Evolutionary conservation across 108 stramenopile genomes (phyloP).

Genomic region (Cyclostephanos invisitatus): DNA sequence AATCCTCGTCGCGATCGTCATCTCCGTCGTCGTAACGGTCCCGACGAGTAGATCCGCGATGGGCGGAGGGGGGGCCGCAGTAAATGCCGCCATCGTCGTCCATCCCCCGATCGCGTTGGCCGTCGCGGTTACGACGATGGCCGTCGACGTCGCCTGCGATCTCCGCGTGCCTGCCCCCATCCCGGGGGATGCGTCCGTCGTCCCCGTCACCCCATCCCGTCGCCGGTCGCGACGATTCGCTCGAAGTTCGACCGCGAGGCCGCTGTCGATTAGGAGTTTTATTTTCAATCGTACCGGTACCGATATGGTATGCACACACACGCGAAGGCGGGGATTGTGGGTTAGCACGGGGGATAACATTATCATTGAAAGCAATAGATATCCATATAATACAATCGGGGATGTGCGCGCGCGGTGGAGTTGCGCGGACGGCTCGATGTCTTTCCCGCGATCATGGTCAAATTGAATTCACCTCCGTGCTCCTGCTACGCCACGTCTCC

Average conservation of each 20-base stretch:
- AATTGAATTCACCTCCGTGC: constrained; percentile 42
- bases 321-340: not conserved
- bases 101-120: not conserved
- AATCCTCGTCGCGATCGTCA: constrained; percentile 5
- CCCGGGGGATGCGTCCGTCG: not conserved
- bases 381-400: not conserved
- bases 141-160: not conserved
- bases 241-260: constrained; percentile 26
- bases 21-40: constrained; percentile 11
- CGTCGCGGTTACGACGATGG: not conserved
- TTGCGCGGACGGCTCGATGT: not conserved
- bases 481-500: constrained; percentile 10
- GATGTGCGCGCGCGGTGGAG: not conserved
- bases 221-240: constrained; percentile 7
- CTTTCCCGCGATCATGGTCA: not conserved
- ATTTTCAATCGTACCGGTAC: not conserved
- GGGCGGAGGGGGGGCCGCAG: constrained; percentile 8
- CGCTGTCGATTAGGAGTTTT: no score
- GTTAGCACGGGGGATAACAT: not conserved
- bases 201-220: constrained; percentile 3
- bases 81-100: constrained; percentile 5
- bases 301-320: not conserved
- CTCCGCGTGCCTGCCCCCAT: not conserved
- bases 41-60: not conserved
- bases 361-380: not conserved